Base-by-base conservation (phyloP, 176 grass and related monocot genomes). In the Secale cereale region DNA sequence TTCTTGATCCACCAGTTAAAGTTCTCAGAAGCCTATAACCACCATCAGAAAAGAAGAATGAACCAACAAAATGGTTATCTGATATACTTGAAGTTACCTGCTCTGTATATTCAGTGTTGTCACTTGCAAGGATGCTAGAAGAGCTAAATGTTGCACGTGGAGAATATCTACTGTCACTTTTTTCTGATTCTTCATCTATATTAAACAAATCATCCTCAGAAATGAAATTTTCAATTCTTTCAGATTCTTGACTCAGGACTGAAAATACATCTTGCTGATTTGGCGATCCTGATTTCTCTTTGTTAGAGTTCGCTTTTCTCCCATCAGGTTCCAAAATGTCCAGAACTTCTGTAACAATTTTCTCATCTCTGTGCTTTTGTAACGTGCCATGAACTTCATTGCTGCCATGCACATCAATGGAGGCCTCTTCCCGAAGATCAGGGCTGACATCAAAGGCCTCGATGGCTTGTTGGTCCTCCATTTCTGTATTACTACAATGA, bases 11-110 rank as follows among this genome's bases (percentile, higher is more conserved):
- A 81, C 87, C 88, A 79, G 93, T 98, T 83, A 98, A 86, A 74
- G 85, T 72, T 90, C 37, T 77, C 66, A 98, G 78, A 32, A 98
- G 83, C 90, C 84, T 92, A 87, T 95, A 90, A 74, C 71, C 81
- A 78, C 93, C 93, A 94, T 98, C 93, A 68, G 86, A 85, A 86
- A 95, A 95, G 90, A 83, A 95, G 85, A 95, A 86, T 10, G 91
- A 89, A 86, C 93, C 91, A 48, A 63, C 32, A 86, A 98, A 94
- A 84, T 57, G 70, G 56, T 57, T 59, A 82, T 59, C 54, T 13
- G 65, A 64, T 66, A 79, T 85, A 48, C 46, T 72, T 80, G 87
- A 68, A 66, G 46, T 83, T 39, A 57, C 77, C 35, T 82, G 67
- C 54, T 56, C 84, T 22, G 40, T 48, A 68, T 68, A 59, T 29